phyloP scores from a whole-genome alignment of 768 basidiomycete genomes.

The Lentinula sp. region DNA sequence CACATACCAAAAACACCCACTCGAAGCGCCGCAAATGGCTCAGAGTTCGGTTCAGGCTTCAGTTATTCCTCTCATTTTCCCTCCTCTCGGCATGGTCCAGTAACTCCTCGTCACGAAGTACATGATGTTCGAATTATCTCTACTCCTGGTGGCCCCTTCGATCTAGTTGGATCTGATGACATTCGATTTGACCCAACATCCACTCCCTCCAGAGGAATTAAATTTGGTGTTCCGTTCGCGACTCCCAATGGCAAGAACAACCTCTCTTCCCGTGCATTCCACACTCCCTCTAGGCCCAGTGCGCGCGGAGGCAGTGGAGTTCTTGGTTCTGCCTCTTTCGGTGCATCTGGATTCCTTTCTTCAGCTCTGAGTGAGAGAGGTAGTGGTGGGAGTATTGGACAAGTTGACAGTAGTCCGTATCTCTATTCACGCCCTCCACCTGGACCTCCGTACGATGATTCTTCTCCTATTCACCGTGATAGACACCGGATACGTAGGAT shows the following conservation, averaged over 20 bases:
- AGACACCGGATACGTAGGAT: conserved; percentile 23
- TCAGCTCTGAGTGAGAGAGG: conserved; percentile 24
- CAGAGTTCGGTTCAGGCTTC: conserved; percentile 19
- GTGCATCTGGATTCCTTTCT: conserved; percentile 20
- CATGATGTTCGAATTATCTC: conserved; percentile 33
- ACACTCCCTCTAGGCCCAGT: conserved; percentile 42
- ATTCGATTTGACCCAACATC: conserved; percentile 72
- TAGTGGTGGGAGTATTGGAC: conserved; percentile 7
- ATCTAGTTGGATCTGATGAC: conserved; percentile 35
- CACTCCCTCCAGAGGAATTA: conserved; percentile 76
- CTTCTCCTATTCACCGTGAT: conserved; percentile 50
- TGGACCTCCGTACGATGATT: conserved; percentile 26
- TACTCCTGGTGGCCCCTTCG: conserved; percentile 30
- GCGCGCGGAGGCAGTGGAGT: conserved; percentile 20
- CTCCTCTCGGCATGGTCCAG: conserved; percentile 47
- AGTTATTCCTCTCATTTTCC: conserved; percentile 36
- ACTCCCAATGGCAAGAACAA: conserved; percentile 50
- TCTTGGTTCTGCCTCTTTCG: conserved; percentile 16
- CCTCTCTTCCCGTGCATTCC: conserved; percentile 38
- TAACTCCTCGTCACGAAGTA: conserved; percentile 42
- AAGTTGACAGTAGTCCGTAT: conserved; percentile 17
- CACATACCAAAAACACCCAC: conserved; percentile 44
- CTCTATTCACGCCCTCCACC: conserved; percentile 12
- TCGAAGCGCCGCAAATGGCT: conserved; percentile 14
- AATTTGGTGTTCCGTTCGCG: conserved; percentile 48